These are phyloP conservation scores for Pichia scutulata DNA, from an alignment of 805 yeast species.

Conservation along the genomic window DNA sequence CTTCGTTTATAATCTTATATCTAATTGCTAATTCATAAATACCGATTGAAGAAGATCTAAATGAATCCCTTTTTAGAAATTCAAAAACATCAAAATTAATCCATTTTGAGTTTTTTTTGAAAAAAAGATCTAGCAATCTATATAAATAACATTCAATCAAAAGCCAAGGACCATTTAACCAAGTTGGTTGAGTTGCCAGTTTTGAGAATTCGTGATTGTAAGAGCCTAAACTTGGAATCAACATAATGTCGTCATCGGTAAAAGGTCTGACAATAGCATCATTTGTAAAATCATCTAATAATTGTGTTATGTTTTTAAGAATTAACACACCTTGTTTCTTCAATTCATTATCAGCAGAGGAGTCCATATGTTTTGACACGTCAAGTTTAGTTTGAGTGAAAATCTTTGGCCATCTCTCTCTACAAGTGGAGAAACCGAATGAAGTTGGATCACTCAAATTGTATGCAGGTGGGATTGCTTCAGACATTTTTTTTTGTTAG, in stretches of 20 bases:
- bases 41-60: conserved; percentile 66
- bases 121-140: conserved; percentile 46
- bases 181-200: conserved; percentile 36
- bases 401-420: conserved; percentile 83
- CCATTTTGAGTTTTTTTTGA: conserved; percentile 39
- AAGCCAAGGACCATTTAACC: conserved; percentile 90
- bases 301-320: conserved; percentile 30
- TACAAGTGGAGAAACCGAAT: conserved; percentile 76
- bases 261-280: conserved; percentile 39
- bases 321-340: conserved; percentile 43
- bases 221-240: conserved; percentile 39
- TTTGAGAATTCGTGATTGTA: conserved; percentile 51
- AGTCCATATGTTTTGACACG: conserved; percentile 21
- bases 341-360: conserved; percentile 11
- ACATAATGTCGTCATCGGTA: conserved; percentile 16
- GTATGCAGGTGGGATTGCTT: conserved; percentile 40
- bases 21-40: conserved; percentile 74
- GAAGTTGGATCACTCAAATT: conserved; percentile 63
- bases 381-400: conserved; percentile 63
- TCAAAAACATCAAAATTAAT: conserved; percentile 65
- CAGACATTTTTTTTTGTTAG: not conserved
- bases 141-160: conserved; percentile 80
- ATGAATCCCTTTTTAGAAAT: conserved; percentile 62
- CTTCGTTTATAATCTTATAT: conserved; percentile 35
- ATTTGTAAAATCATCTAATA: conserved; percentile 37